These are phyloP conservation scores for Xylaria sp. DNA, from an alignment of 2,329 filamentous ascomycete species.

Conservation along the genomic window DNA sequence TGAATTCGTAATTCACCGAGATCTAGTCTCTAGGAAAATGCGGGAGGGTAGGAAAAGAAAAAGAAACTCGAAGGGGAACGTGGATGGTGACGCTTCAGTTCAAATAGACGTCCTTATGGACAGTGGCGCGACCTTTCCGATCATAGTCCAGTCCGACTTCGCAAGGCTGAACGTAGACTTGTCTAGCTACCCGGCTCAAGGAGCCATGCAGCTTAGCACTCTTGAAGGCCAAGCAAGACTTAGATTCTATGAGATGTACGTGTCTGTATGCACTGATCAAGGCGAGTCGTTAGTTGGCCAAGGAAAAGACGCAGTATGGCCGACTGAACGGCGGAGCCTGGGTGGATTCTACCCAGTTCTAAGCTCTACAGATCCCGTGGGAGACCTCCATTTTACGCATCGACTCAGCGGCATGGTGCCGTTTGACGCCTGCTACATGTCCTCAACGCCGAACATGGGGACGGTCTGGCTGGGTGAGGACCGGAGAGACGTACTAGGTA, in stretches of 20 bases:
- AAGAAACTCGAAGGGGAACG: background rate
- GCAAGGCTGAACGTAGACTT: constrained; percentile 50
- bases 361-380: constrained; percentile 25
- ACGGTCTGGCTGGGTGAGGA: constrained; percentile 57
- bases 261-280: constrained; percentile 46
- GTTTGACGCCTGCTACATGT: constrained; percentile 56
- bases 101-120: constrained; percentile 55
- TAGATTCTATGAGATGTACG: constrained; percentile 53
- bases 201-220: constrained; percentile 41
- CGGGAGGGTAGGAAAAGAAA: background rate
- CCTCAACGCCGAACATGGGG: constrained; percentile 53
- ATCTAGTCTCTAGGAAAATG: constrained; percentile 16
- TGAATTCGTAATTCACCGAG: constrained; percentile 17
- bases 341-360: constrained; percentile 50
- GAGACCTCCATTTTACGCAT: constrained; percentile 31
- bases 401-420: constrained; percentile 58
- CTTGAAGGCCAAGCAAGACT: constrained; percentile 34
- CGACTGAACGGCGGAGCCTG: constrained; percentile 40
- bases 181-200: constrained; percentile 53
- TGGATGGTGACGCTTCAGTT: constrained; percentile 37
- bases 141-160: constrained; percentile 53
- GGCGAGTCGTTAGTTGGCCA: constrained; percentile 45
- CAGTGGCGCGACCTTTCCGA: constrained; percentile 57
- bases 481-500: constrained; percentile 57
- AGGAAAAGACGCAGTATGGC: constrained; percentile 44